A percentile compares a stretch with the other conserved stretches of the same genome.
Conservation (phyloP, 1,284 basidiomycete species). For the Ceratobasidium sp. region DNA sequence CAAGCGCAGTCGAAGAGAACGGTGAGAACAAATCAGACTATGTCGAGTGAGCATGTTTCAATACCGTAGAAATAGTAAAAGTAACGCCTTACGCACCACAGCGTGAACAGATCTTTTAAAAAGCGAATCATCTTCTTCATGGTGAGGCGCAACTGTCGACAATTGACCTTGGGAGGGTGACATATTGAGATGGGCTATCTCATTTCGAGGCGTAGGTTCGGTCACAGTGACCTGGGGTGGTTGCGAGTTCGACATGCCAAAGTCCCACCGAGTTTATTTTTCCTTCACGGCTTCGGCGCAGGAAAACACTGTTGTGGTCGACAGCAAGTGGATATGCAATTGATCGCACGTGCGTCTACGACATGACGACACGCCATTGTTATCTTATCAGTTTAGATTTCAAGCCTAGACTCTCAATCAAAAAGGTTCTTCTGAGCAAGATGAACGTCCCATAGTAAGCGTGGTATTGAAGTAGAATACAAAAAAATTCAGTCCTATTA, state of each 20-base stretch:
- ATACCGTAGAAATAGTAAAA: background rate
- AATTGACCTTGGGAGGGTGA: conserved; percentile 6
- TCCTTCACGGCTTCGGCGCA: too few relatives aligned
- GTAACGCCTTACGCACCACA: background rate
- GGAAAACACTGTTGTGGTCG: background rate
- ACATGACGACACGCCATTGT: background rate
- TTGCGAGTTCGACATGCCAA: conserved; percentile 14
- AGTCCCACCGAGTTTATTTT: too few relatives aligned
- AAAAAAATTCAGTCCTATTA: conserved; percentile 11
- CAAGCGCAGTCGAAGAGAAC: conserved; percentile 73
- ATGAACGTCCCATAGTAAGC: too few relatives aligned
- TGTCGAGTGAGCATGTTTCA: conserved; percentile 54
- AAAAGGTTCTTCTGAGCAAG: background rate
- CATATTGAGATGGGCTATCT: conserved; percentile 28
- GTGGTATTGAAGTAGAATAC: conserved; percentile 3
- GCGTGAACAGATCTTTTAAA: conserved; percentile 36
- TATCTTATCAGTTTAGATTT: conserved; percentile 17
- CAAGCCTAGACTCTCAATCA: too few relatives aligned
- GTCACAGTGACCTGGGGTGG: conserved; percentile 32
- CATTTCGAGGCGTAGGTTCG: conserved; percentile 20
- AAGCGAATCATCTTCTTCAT: conserved; percentile 34
- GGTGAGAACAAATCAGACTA: conserved; percentile 68
- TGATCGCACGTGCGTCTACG: conserved; percentile 32
- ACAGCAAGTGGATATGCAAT: background rate
- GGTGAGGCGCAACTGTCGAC: background rate